These are phyloP conservation scores for Phytophthora agathidicida DNA, from an alignment of 352 stramenopile genomes.

Conservation along the genomic window DNA sequence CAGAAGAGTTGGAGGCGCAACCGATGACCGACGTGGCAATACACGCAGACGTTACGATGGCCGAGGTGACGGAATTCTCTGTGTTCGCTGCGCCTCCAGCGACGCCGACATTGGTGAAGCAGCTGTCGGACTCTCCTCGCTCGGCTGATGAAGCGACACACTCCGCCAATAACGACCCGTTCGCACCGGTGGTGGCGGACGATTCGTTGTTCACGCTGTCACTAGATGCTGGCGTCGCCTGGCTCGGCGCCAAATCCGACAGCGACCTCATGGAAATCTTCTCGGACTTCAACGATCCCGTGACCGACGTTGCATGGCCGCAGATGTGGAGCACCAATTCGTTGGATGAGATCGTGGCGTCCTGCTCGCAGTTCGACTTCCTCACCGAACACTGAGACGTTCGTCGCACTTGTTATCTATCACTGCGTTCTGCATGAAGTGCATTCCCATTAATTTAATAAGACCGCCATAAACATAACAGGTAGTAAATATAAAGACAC, in stretches of 20 bases:
- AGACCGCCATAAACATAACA: conserved; percentile 26
- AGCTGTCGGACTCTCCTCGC: conserved; percentile 41
- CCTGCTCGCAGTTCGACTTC: conserved; percentile 42
- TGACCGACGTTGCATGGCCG: conserved; percentile 32
- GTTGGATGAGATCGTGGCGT: conserved; percentile 42
- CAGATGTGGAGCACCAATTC: conserved; percentile 64
- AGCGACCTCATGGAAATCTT: conserved; percentile 48
- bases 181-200: conserved; percentile 22
- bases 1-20: conserved; percentile 5
- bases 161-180: conserved; percentile 20
- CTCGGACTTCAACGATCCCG: conserved; percentile 46
- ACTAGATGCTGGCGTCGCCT: conserved; percentile 13
- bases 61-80: conserved; percentile 9
- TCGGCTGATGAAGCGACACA: conserved; percentile 33
- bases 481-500: conserved; percentile 14
- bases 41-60: conserved; percentile 4
- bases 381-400: conserved; percentile 21
- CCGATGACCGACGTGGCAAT: neutral
- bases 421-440: conserved; percentile 14
- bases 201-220: conserved; percentile 34
- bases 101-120: conserved; percentile 13
- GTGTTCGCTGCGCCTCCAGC: conserved; percentile 16
- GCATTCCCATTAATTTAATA: conserved; percentile 32
- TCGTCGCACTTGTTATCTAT: conserved; percentile 25
- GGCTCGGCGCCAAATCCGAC: conserved; percentile 22